These are phyloP conservation scores for Hortiboletus campestris DNA, from an alignment of 768 basidiomycete genomes.

Conservation along the genomic window DNA sequence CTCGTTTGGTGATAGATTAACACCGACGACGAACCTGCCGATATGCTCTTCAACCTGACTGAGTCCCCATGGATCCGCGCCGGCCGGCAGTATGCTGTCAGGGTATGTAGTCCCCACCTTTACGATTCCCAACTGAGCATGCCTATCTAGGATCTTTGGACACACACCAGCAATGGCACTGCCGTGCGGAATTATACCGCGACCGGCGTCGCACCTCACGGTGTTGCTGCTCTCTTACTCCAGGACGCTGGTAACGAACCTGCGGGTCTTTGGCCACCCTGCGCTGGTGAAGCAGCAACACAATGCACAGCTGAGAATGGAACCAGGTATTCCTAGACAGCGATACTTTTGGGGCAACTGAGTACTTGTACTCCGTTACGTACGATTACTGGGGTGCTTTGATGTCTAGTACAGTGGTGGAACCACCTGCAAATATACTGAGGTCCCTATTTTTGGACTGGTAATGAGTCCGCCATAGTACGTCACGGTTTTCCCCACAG, in stretches of 20 bases:
- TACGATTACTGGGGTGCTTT: too few species aligned
- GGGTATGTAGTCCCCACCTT: slow-evolving; percentile 38
- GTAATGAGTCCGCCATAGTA: too few species aligned
- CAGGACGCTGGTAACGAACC: slow-evolving; percentile 70
- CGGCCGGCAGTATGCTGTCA: slow-evolving; percentile 58
- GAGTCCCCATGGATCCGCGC: slow-evolving; percentile 72
- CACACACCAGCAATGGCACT: slow-evolving; percentile 67
- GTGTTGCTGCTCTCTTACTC: slow-evolving; percentile 62
- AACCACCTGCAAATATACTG: too few species aligned
- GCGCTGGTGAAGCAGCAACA: slow-evolving; percentile 41
- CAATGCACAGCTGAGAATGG: slow-evolving; percentile 65
- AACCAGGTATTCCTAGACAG: slow-evolving; percentile 33
- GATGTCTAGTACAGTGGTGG: too few species aligned
- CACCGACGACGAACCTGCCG: slow-evolving; percentile 48
- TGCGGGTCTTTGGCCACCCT: slow-evolving; percentile 51
- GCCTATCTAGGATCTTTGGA: slow-evolving; percentile 59
- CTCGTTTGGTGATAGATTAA: slow-evolving; percentile 44
- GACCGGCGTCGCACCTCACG: slow-evolving; percentile 54
- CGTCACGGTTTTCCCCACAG: too few species aligned
- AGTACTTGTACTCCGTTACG: background rate
- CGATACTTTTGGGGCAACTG: background rate
- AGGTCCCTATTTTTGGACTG: background rate
- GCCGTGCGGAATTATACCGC: slow-evolving; percentile 54
- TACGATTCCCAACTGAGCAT: background rate
- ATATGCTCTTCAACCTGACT: slow-evolving; percentile 60